phyloP scores from a whole-genome alignment of 1,139 yeast species.

The Scheffersomyces insectosa region DNA sequence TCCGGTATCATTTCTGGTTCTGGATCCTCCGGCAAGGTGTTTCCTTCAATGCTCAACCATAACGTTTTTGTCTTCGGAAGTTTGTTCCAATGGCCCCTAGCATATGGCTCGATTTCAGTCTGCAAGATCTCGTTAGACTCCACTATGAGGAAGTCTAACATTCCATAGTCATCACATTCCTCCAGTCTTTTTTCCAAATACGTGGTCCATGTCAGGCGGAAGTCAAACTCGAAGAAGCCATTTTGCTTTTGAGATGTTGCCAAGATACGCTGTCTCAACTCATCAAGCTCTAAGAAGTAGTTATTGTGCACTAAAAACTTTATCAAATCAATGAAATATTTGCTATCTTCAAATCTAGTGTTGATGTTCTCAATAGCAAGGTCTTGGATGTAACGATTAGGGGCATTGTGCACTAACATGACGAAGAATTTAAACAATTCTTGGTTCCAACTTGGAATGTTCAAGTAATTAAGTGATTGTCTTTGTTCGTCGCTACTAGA shows the following conservation, averaged over 20 bases:
- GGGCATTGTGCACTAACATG: slow-evolving; percentile 35
- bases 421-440: slow-evolving; percentile 33
- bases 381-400: slow-evolving; percentile 28
- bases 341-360: slow-evolving; percentile 16
- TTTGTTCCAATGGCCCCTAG: slow-evolving; percentile 14
- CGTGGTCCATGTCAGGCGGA: slow-evolving; percentile 19
- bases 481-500: slow-evolving; percentile 28
- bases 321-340: slow-evolving; percentile 18
- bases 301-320: slow-evolving; percentile 21
- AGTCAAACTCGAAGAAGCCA: slow-evolving; percentile 17
- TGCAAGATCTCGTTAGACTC: slow-evolving; percentile 10
- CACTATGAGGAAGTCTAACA: slow-evolving; percentile 21
- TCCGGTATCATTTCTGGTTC: neutral
- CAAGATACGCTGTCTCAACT: slow-evolving; percentile 18
- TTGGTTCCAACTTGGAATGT: slow-evolving; percentile 30
- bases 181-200: slow-evolving; percentile 14
- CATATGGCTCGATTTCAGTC: slow-evolving; percentile 17
- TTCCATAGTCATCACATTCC: slow-evolving; percentile 10
- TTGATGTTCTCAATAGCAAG: slow-evolving; percentile 20
- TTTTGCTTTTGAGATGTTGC: slow-evolving; percentile 10
- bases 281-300: slow-evolving; percentile 22
- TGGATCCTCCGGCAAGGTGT: slow-evolving; percentile 3
- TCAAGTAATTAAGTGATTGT: slow-evolving; percentile 17
- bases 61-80: slow-evolving; percentile 13
- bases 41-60: slow-evolving; percentile 10